Evolutionary conservation across 768 basidiomycete species (phyloP).

Genomic region (Mycena kentingensis): DNA sequence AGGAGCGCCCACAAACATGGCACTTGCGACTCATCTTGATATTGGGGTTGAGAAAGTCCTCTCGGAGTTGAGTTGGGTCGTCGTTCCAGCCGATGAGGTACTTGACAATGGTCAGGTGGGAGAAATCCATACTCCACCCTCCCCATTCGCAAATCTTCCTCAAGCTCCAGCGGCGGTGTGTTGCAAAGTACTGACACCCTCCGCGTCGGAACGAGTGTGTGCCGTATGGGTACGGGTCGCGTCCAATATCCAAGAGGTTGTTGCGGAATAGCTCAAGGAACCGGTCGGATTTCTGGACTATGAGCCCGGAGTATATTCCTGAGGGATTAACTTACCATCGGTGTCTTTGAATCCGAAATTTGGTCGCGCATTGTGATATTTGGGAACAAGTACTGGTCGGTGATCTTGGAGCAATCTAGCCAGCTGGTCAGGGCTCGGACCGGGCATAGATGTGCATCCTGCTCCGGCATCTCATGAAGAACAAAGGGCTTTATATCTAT

Average conservation of each 20-base stretch:
- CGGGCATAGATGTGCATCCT: conserved; percentile 36
- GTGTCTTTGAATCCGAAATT: conserved; percentile 21
- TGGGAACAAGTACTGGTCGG: conserved; percentile 36
- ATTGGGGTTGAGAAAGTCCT: conserved; percentile 40
- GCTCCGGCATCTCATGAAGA: conserved; percentile 25
- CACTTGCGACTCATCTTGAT: conserved; percentile 27
- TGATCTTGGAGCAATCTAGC: conserved; percentile 25
- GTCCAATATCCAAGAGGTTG: conserved; percentile 40
- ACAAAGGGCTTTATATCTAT: conserved; percentile 35
- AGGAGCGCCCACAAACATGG: conserved; percentile 25
- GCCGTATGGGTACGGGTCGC: conserved; percentile 41
- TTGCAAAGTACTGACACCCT: conserved; percentile 43
- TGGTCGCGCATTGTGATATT: conserved; percentile 32
- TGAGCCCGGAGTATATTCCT: neutral
- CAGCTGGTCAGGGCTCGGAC: conserved; percentile 36
- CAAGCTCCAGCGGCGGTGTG: conserved; percentile 35
- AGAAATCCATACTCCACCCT: conserved; percentile 46
- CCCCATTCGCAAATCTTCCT: conserved; percentile 46
- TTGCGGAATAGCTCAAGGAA: conserved; percentile 42
- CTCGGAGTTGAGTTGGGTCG: conserved; percentile 31
- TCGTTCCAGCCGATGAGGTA: conserved; percentile 47
- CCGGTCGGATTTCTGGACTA: conserved; percentile 36
- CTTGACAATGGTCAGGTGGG: conserved; percentile 42
- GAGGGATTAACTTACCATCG: conserved; percentile 27
- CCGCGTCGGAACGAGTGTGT: conserved; percentile 45